phyloP scores from a whole-genome alignment of 257 asterid genomes.

The Hygrophila difformis region DNA sequence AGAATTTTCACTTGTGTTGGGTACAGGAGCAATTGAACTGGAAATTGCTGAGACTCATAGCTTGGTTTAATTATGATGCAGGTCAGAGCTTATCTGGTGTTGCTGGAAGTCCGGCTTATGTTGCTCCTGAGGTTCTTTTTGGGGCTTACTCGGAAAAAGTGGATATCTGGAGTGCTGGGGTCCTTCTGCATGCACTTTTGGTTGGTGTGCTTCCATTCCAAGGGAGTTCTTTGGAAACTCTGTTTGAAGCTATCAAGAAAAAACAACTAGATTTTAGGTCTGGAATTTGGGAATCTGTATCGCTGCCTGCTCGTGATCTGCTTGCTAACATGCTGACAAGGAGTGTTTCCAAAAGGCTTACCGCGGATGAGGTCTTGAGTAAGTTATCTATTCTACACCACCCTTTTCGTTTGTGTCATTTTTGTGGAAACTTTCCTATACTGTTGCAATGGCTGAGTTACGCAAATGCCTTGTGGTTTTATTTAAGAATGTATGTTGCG shows the following conservation, averaged over 20 bases:
- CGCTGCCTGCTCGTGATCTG: constrained; percentile 71
- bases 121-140: constrained; percentile 77
- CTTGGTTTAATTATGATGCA: constrained; percentile 19
- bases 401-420: not conserved
- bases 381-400: constrained; percentile 28
- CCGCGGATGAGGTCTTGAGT: constrained; percentile 71
- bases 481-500: not conserved
- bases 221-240: constrained; percentile 59
- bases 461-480: not conserved
- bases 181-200: constrained; percentile 79
- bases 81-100: constrained; percentile 73
- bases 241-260: constrained; percentile 76
- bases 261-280: constrained; percentile 49
- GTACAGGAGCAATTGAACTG: not conserved
- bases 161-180: constrained; percentile 91
- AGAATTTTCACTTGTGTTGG: not conserved
- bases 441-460: not conserved
- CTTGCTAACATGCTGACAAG: constrained; percentile 62
- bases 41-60: not conserved
- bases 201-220: constrained; percentile 74
- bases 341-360: constrained; percentile 44
- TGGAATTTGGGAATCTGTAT: constrained; percentile 58
- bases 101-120: constrained; percentile 89
- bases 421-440: constrained; percentile 4
- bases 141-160: constrained; percentile 84